phyloP scores from a whole-genome alignment of 148 eudicot genomes.

The Nepenthes mirabilis region DNA sequence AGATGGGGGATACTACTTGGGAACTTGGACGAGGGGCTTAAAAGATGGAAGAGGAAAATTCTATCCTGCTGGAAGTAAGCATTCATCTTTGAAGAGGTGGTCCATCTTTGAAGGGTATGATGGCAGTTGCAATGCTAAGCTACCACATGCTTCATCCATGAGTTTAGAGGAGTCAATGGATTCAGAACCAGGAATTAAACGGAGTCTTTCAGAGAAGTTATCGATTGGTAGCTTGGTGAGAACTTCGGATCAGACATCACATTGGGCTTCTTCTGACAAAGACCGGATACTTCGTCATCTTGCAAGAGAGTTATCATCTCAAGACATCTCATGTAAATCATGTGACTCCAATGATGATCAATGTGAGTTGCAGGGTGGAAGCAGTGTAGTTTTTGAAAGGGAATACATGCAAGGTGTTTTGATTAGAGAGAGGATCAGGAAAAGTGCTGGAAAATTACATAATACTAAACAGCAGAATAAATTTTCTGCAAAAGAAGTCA shows the following conservation, averaged over 20 bases:
- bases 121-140: slow-evolving; percentile 20
- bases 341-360: slow-evolving; percentile 22
- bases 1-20: slow-evolving; percentile 80
- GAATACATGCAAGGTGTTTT: slow-evolving; percentile 94
- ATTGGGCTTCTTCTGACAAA: slow-evolving; percentile 28
- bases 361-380: slow-evolving; percentile 24
- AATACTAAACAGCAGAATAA: slow-evolving; percentile 34
- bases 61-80: slow-evolving; percentile 74
- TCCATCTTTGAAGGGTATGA: slow-evolving; percentile 29
- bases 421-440: slow-evolving; percentile 50
- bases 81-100: slow-evolving; percentile 39
- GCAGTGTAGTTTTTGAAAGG: slow-evolving; percentile 50
- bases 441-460: slow-evolving; percentile 17
- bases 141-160: slow-evolving; percentile 27
- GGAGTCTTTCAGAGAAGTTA: slow-evolving; percentile 45
- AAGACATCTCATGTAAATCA: slow-evolving; percentile 25
- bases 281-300: slow-evolving; percentile 28
- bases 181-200: slow-evolving; percentile 24
- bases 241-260: slow-evolving; percentile 34
- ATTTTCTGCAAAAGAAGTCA: slow-evolving; percentile 35
- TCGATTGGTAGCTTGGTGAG: slow-evolving; percentile 21
- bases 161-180: slow-evolving; percentile 19
- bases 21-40: slow-evolving; percentile 75
- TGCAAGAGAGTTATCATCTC: slow-evolving; percentile 21
- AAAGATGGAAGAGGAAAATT: slow-evolving; percentile 88